phyloP scores from a whole-genome alignment of 2,329 filamentous ascomycete genomes.

The Trichothecium sympodiale region DNA sequence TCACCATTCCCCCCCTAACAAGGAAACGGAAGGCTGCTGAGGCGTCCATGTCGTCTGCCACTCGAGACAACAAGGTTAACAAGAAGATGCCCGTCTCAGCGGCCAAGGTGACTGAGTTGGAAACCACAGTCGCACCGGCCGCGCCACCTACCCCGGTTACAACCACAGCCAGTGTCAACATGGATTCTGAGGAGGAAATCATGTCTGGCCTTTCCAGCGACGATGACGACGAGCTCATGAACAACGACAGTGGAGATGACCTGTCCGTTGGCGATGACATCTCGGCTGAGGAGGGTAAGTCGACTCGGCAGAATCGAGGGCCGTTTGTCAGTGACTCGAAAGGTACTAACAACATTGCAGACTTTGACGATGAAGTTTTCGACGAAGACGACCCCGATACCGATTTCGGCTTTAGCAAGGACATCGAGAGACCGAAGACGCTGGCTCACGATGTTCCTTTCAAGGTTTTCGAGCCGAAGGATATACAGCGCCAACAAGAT shows the following conservation, averaged over 20 bases:
- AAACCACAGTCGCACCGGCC: conserved; percentile 15
- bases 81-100: conserved; percentile 49
- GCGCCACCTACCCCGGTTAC: conserved; percentile 50
- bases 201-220: conserved; percentile 72
- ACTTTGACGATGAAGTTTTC: conserved; percentile 38
- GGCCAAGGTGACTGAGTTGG: conserved; percentile 13
- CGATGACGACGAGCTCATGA: conserved; percentile 52
- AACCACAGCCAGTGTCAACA: conserved; percentile 46
- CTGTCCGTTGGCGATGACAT: conserved; percentile 42
- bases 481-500: conserved; percentile 79
- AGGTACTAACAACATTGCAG: conserved; percentile 16
- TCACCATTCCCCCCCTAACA: conserved; percentile 48
- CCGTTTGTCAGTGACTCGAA: too few relatives aligned
- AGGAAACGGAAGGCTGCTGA: conserved; percentile 56
- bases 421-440: conserved; percentile 59
- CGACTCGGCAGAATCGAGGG: too few relatives aligned
- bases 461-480: conserved; percentile 66
- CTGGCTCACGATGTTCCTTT: conserved; percentile 76
- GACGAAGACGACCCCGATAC: conserved; percentile 47
- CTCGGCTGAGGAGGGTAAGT: not conserved
- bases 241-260: conserved; percentile 69
- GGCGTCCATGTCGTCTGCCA: conserved; percentile 43
- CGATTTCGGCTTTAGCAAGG: conserved; percentile 43
- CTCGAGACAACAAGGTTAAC: conserved; percentile 29
- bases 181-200: conserved; percentile 95